A percentile compares a stretch with the other conserved stretches of the same genome.
Conservation (phyloP, 2,329 filamentous ascomycete genomes). For the Talaromyces verruculosus region DNA sequence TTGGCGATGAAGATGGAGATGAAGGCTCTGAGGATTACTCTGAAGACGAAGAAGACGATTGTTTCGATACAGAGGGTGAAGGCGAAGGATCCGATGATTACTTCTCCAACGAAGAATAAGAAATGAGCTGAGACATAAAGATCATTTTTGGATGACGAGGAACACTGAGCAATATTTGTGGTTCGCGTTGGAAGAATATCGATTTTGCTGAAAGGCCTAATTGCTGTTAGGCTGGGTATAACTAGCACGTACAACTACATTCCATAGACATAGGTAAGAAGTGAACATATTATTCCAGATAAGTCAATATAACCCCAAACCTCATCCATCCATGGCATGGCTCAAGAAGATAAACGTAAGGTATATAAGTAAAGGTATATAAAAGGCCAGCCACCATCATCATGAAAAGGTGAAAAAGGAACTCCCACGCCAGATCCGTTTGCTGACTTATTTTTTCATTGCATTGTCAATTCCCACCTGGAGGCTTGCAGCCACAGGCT, state of each 20-base stretch:
- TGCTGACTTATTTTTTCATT: conserved; percentile 15
- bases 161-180: not conserved
- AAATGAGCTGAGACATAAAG: not conserved
- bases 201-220: not conserved
- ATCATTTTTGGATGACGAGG: not conserved
- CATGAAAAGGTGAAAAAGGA: conserved; percentile 14
- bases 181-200: not conserved
- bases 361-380: conserved; percentile 15
- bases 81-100: not conserved
- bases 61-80: not conserved
- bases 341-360: conserved; percentile 10
- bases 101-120: not conserved
- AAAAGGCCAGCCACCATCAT: conserved; percentile 20
- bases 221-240: not conserved
- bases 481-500: conserved; percentile 22
- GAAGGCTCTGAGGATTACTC: not conserved
- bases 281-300: not conserved
- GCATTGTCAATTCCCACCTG: conserved; percentile 7
- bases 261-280: not conserved
- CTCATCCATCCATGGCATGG: conserved; percentile 17
- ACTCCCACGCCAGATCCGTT: conserved; percentile 20
- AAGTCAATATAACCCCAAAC: conserved; percentile 9
- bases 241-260: conserved; percentile 1
- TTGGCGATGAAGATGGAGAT: not conserved
- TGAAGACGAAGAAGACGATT: not conserved